Evolutionary conservation across 371 early-diverging fungal genomes (phyloP).

Genomic region (Mortierella sp.): DNA sequence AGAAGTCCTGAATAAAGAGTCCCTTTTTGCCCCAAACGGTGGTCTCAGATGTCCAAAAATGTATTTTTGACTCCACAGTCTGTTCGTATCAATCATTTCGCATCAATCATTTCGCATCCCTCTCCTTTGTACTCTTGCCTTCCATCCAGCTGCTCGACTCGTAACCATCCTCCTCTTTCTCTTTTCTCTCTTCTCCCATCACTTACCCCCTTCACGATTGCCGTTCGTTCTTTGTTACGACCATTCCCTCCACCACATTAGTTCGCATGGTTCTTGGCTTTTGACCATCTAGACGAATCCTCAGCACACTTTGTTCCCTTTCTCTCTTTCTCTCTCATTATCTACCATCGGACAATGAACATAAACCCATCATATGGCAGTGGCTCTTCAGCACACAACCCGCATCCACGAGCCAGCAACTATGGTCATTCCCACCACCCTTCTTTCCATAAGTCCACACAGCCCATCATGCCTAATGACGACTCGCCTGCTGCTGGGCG

Average conservation of each 20-base stretch:
- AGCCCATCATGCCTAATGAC: constrained; percentile 11
- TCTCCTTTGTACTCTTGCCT: not conserved
- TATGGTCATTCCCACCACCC: constrained; percentile 11
- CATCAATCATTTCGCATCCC: not conserved
- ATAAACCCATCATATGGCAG: constrained; percentile 25
- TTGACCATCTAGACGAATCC: too few species aligned
- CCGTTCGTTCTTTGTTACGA: too few species aligned
- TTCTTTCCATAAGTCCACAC: constrained; percentile 13
- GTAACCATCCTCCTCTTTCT: not conserved
- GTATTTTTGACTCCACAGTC: too few species aligned
- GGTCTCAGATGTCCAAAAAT: too few species aligned
- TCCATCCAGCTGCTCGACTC: too few species aligned
- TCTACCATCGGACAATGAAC: constrained; percentile 2
- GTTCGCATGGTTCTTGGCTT: too few species aligned
- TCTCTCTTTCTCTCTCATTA: not conserved
- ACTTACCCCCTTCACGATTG: too few species aligned
- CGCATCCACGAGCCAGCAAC: constrained; percentile 19
- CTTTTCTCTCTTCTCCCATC: constrained; percentile 1
- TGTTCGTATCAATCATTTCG: too few species aligned
- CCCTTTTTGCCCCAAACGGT: not conserved
- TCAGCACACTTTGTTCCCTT: too few species aligned
- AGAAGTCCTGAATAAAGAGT: too few species aligned
- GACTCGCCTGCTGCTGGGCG: constrained; percentile 29
- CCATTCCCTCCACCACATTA: too few species aligned
- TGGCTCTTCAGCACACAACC: constrained; percentile 18